phyloP scores from a whole-genome alignment of 768 basidiomycete species.

The Tephrocybe sp. region DNA sequence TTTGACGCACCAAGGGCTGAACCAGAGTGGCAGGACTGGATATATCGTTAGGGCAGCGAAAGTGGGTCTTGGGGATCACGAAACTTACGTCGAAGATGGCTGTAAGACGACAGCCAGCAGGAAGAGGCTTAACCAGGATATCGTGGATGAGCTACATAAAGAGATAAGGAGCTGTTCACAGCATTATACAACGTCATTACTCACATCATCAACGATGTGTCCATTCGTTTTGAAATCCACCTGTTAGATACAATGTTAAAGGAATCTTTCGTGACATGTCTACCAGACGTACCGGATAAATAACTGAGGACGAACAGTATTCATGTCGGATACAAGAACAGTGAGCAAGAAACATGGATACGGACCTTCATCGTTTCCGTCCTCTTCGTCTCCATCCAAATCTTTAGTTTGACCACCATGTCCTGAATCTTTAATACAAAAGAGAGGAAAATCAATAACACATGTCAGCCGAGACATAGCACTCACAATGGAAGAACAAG shows the following conservation, averaged over 20 bases:
- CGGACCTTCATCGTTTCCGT: slow-evolving; percentile 80
- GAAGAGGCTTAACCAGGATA: slow-evolving; percentile 78
- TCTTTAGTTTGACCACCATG: slow-evolving; percentile 93
- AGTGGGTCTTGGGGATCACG: background rate
- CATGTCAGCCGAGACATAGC: background rate
- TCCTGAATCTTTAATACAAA: slow-evolving; percentile 73
- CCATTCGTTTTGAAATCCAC: slow-evolving; percentile 54
- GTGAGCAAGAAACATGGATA: background rate
- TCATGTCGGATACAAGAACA: background rate
- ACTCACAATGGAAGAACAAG: slow-evolving; percentile 84
- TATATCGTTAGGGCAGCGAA: slow-evolving; percentile 1
- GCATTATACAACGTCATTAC: slow-evolving; percentile 20
- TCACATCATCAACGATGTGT: slow-evolving; percentile 87
- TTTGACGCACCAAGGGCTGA: slow-evolving; percentile 66
- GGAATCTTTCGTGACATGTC: background rate
- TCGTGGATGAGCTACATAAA: slow-evolving; percentile 60
- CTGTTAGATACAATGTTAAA: slow-evolving; percentile 19
- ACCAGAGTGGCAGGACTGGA: slow-evolving; percentile 85
- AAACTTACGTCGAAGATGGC: slow-evolving; percentile 71
- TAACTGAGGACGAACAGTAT: slow-evolving; percentile 42
- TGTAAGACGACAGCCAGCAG: slow-evolving; percentile 86
- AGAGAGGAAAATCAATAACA: background rate
- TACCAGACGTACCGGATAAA: slow-evolving; percentile 76
- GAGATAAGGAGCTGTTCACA: slow-evolving; percentile 3
- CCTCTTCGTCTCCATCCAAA: slow-evolving; percentile 76